These are phyloP conservation scores for Podospora appendiculata DNA, from an alignment of 495 filamentous ascomycete species.

Conservation along the genomic window DNA sequence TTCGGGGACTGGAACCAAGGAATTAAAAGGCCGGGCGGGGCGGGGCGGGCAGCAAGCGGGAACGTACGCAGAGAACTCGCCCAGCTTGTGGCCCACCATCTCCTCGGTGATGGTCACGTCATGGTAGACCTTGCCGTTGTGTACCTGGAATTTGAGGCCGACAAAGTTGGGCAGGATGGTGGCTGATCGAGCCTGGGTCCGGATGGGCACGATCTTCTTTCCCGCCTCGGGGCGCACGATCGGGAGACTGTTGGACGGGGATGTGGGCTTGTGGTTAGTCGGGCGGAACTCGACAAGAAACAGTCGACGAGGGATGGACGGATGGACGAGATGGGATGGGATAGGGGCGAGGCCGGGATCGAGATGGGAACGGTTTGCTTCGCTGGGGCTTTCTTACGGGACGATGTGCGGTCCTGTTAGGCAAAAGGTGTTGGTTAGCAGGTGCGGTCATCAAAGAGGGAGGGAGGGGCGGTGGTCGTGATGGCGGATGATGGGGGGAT, in stretches of 20 bases:
- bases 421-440: conserved; percentile 2
- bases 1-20: neutral
- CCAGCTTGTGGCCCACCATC: conserved; percentile 97
- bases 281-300: no score
- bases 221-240: conserved; percentile 55
- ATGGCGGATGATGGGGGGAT: neutral
- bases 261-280: no score
- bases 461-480: neutral
- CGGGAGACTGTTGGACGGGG: conserved; percentile 47
- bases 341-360: neutral
- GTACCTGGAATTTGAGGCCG: conserved; percentile 83
- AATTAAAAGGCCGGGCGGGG: no score
- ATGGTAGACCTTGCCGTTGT: conserved; percentile 90
- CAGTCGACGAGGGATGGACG: no score
- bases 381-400: conserved; percentile 43
- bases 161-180: conserved; percentile 97
- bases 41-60: neutral
- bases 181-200: conserved; percentile 79
- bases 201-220: conserved; percentile 61
- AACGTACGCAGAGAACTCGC: conserved; percentile 87
- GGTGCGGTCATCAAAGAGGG: neutral
- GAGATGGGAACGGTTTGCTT: neutral
- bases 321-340: neutral
- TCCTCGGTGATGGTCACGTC: conserved; percentile 89
- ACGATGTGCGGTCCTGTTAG: conserved; percentile 60